A percentile compares a stretch with the other conserved stretches of the same genome.
These are phyloP conservation scores for Aspergillus sp. DNA, from an alignment of 2,329 filamentous ascomycete genomes.

Conservation along the genomic window DNA sequence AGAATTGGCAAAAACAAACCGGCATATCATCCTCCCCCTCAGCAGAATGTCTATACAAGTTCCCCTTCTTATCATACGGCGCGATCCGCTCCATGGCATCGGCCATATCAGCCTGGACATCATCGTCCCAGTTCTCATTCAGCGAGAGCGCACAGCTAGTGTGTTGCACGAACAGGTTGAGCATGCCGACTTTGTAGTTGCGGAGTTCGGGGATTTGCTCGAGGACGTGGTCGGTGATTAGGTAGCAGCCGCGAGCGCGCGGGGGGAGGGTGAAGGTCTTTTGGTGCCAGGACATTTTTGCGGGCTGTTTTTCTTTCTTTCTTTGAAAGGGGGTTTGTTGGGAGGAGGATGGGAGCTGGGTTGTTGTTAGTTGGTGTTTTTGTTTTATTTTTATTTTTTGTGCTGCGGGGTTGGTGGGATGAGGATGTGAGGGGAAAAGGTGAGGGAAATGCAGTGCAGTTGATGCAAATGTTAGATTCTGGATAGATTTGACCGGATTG, in stretches of 20 bases:
- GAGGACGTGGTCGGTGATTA: constrained; percentile 74
- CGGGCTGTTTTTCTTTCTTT: constrained; percentile 14
- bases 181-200: constrained; percentile 75
- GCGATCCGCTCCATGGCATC: constrained; percentile 89
- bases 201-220: constrained; percentile 72
- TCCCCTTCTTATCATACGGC: constrained; percentile 70
- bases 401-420: background rate
- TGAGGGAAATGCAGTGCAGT: no score
- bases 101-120: constrained; percentile 90
- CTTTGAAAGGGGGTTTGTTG: background rate
- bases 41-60: constrained; percentile 78
- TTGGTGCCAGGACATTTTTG: constrained; percentile 67
- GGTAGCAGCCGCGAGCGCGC: constrained; percentile 76
- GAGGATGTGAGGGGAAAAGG: constrained; percentile 1
- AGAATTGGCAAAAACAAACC: constrained; percentile 39
- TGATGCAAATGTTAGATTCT: no score
- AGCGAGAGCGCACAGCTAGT: constrained; percentile 85
- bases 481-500: constrained; percentile 9
- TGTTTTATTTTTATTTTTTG: no score
- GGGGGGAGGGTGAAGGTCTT: constrained; percentile 77
- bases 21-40: constrained; percentile 96
- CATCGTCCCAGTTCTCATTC: constrained; percentile 85
- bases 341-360: background rate
- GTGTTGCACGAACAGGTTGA: constrained; percentile 93
- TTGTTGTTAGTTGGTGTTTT: background rate